Evolutionary conservation across 331 rosid genomes (phyloP).

Genomic region (Arachis monticola): DNA sequence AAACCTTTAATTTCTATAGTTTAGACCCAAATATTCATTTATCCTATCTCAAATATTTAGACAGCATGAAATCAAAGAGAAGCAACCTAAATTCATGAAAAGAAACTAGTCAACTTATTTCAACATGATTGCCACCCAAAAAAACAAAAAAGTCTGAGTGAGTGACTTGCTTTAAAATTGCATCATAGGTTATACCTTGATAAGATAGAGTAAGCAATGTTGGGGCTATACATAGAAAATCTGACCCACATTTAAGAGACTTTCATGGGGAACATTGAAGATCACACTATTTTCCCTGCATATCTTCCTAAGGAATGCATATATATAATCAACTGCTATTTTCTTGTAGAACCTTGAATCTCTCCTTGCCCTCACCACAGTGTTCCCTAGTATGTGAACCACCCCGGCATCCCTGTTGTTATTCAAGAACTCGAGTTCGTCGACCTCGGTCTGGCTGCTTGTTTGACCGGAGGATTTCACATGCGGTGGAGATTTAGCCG

Average conservation of each 20-base stretch:
- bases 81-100: neutral
- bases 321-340: conserved; percentile 89
- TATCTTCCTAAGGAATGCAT: conserved; percentile 93
- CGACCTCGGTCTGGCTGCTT: conserved; percentile 72
- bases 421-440: conserved; percentile 80
- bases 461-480: conserved; percentile 55
- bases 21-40: conserved; percentile 13
- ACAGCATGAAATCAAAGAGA: conserved; percentile 18
- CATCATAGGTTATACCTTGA: conserved; percentile 39
- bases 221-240: conserved; percentile 76
- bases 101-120: conserved; percentile 6
- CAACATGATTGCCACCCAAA: conserved; percentile 16
- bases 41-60: neutral
- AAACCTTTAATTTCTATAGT: neutral
- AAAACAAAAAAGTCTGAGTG: conserved; percentile 1
- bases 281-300: conserved; percentile 98
- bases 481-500: conserved; percentile 58
- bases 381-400: conserved; percentile 97
- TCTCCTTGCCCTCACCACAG: conserved; percentile 87
- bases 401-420: conserved; percentile 91
- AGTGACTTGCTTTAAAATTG: conserved; percentile 17
- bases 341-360: conserved; percentile 86
- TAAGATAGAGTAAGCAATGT: conserved; percentile 37
- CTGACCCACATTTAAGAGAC: conserved; percentile 93
- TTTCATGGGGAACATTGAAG: conserved; percentile 98